phyloP scores from a whole-genome alignment of 2,329 filamentous ascomycete species.

The Fusarium poae region DNA sequence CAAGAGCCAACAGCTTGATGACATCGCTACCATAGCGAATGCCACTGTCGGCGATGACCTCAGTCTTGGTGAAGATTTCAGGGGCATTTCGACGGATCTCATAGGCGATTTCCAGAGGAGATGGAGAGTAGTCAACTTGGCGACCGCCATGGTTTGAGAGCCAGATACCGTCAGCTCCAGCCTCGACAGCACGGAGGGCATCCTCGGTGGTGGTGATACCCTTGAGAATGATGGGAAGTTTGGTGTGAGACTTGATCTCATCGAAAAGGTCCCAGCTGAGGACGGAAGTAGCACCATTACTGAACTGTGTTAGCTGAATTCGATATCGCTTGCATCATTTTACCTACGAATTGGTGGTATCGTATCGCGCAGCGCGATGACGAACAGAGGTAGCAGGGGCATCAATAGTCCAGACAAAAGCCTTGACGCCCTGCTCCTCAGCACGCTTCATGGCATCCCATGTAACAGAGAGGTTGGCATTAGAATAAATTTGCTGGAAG shows the following conservation, averaged over 20 bases:
- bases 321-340: rapidly evolving
- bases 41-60: slow-evolving; percentile 56
- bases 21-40: slow-evolving; percentile 56
- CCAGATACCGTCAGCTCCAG: slow-evolving; percentile 55
- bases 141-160: slow-evolving; percentile 59
- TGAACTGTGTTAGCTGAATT: not conserved
- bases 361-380: slow-evolving; percentile 47
- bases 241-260: slow-evolving; percentile 51
- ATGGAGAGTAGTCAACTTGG: slow-evolving; percentile 55
- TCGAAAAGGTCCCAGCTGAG: slow-evolving; percentile 48
- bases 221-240: slow-evolving; percentile 56
- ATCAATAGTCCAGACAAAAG: slow-evolving; percentile 57
- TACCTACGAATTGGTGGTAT: slow-evolving; percentile 44
- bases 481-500: slow-evolving; percentile 55
- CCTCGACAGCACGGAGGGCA: slow-evolving; percentile 51
- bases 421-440: slow-evolving; percentile 53
- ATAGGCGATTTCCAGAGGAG: slow-evolving; percentile 45
- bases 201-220: slow-evolving; percentile 57
- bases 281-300: slow-evolving; percentile 41
- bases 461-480: slow-evolving; percentile 52
- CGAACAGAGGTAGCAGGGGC: slow-evolving; percentile 42
- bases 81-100: slow-evolving; percentile 55
- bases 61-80: slow-evolving; percentile 53
- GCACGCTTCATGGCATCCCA: slow-evolving; percentile 53
- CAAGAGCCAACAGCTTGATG: slow-evolving; percentile 57